Conservation (phyloP, 495 filamentous ascomycete species). For the Penicillium coffeae region DNA sequence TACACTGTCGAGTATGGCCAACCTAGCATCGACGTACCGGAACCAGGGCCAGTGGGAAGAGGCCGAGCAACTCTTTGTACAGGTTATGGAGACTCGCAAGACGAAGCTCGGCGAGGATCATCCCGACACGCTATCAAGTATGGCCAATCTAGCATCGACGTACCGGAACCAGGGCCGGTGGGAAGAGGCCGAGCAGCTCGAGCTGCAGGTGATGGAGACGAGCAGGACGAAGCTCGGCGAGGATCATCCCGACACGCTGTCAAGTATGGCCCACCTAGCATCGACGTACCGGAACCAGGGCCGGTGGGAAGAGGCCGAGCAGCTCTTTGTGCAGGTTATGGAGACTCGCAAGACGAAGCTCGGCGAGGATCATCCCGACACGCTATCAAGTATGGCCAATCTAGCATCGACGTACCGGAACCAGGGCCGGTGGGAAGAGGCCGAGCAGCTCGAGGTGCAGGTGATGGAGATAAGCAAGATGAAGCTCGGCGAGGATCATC, state of each 20-base stretch:
- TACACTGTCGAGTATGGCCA: conserved; percentile 9
- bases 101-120: conserved; percentile 8
- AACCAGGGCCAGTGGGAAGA: conserved; percentile 2
- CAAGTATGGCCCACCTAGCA: conserved; percentile 1
- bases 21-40: conserved; percentile 4
- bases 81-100: conserved; percentile 1
- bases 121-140: conserved; percentile 11
- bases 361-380: background rate
- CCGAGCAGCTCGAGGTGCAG: background rate
- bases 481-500: background rate
- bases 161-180: background rate
- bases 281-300: conserved; percentile 1
- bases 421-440: background rate
- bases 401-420: no score
- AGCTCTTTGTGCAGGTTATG: background rate
- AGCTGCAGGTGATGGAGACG: background rate
- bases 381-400: background rate
- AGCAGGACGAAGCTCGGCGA: background rate
- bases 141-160: conserved; percentile 3
- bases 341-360: background rate
- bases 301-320: background rate
- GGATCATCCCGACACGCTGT: conserved; percentile 1
- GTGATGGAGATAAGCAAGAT: background rate
- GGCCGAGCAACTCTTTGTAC: background rate
- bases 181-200: background rate